A percentile compares a stretch with the other conserved stretches of the same genome.
Conservation (phyloP, 2,329 filamentous ascomycete species). For the Drechslerella dactyloides region DNA sequence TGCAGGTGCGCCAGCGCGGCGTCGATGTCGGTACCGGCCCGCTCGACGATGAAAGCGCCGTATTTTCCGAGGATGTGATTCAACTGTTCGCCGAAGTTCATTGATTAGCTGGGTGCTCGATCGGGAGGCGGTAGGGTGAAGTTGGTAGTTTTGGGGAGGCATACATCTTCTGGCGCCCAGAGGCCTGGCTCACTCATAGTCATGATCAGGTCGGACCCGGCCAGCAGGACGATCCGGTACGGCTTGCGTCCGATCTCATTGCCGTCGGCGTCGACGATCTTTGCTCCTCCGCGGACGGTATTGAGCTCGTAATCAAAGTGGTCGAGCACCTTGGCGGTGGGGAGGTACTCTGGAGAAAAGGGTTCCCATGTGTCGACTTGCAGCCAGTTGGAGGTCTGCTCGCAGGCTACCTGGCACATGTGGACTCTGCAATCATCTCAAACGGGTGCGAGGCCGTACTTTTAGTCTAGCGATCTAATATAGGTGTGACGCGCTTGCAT, state of each 20-base stretch:
- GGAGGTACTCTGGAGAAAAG: conserved; percentile 81
- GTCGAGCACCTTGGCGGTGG: conserved; percentile 86
- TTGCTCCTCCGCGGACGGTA: conserved; percentile 73
- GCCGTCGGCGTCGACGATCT: conserved; percentile 38
- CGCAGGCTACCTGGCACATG: conserved; percentile 85
- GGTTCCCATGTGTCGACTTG: conserved; percentile 92
- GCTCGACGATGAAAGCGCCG: conserved; percentile 84
- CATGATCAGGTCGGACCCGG: conserved; percentile 76
- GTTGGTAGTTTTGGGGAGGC: conserved; percentile 2
- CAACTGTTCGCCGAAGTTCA: conserved; percentile 15
- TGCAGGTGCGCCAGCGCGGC: conserved; percentile 82
- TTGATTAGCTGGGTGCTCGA: not conserved
- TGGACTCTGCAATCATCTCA: conserved; percentile 64
- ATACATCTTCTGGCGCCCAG: conserved; percentile 81
- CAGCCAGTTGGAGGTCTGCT: conserved; percentile 76
- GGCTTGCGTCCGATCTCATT: conserved; percentile 42
- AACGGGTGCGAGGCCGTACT: conserved; percentile 16
- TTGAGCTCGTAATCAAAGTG: conserved; percentile 94
- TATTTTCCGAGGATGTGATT: conserved; percentile 85
- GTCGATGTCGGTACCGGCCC: conserved; percentile 85
- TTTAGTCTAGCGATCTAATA: conserved; percentile 47
- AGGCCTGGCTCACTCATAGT: conserved; percentile 77
- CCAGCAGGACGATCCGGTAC: conserved; percentile 74
- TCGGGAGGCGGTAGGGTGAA: not conserved
- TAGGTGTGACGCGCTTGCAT: conserved; percentile 6